Percentiles rank a stretch among this genome's conserved stretches.
These are phyloP conservation scores for Talaromyces sp. DNA, from an alignment of 2,329 filamentous ascomycete genomes.

Conservation along the genomic window DNA sequence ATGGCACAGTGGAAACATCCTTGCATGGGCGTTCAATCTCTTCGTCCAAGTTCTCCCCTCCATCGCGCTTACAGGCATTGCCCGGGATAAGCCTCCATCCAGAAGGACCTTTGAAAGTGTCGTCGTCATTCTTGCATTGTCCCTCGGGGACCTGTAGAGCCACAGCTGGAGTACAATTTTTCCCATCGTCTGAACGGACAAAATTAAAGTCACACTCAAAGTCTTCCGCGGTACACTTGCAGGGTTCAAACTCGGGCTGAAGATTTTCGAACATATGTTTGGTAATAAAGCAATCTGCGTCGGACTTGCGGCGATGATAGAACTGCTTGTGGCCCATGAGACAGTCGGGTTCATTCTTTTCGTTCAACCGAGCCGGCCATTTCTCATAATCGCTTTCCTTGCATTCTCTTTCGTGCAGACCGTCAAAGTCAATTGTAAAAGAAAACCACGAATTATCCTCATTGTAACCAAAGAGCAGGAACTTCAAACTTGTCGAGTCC, in stretches of 20 bases:
- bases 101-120: constrained; percentile 76
- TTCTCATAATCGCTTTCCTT: constrained; percentile 66
- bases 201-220: constrained; percentile 99
- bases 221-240: constrained; percentile 75
- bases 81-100: constrained; percentile 90
- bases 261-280: constrained; percentile 72
- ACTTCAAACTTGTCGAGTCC: constrained; percentile 89
- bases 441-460: constrained; percentile 52
- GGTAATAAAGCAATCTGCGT: constrained; percentile 83
- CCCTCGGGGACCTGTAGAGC: constrained; percentile 62
- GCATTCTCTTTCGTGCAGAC: constrained; percentile 74
- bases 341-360: constrained; percentile 75
- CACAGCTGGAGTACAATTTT: constrained; percentile 61
- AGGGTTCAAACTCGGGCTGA: constrained; percentile 62
- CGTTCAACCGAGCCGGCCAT: constrained; percentile 79
- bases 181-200: constrained; percentile 57
- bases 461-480: constrained; percentile 65
- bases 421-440: constrained; percentile 76
- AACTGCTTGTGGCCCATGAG: constrained; percentile 95
- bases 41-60: constrained; percentile 62
- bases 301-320: constrained; percentile 77
- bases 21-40: constrained; percentile 70
- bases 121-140: constrained; percentile 64
- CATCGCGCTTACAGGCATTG: constrained; percentile 60
- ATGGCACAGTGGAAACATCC: constrained; percentile 51